Evolutionary conservation across 352 stramenopile species (phyloP).

Genomic region (Blastocystis sp.): DNA sequence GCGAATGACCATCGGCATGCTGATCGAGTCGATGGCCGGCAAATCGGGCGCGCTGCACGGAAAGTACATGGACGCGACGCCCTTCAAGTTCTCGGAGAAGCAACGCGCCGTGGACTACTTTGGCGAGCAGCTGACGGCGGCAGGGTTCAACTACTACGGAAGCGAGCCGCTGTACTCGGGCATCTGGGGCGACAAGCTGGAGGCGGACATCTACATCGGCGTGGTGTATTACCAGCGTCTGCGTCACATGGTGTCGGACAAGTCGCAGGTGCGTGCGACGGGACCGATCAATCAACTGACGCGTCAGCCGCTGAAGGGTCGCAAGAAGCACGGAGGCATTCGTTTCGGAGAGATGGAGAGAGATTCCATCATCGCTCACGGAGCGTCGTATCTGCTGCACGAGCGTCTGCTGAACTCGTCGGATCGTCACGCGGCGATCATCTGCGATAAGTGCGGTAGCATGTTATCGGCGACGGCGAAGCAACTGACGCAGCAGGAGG

Average conservation of each 20-base stretch:
- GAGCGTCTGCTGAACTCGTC: slow-evolving; percentile 91
- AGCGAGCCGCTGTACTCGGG: slow-evolving; percentile 96
- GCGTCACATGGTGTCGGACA: slow-evolving; percentile 99
- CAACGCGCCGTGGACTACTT: slow-evolving; percentile 97
- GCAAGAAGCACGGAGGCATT: slow-evolving; percentile 96
- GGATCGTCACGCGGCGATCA: slow-evolving; percentile 90
- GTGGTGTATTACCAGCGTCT: slow-evolving; percentile 99
- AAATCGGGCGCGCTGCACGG: slow-evolving; percentile 95
- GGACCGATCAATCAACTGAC: slow-evolving; percentile 96
- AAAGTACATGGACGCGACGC: slow-evolving; percentile 85
- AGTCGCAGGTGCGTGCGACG: slow-evolving; percentile 93
- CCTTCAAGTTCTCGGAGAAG: slow-evolving; percentile 96
- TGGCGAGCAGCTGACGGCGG: slow-evolving; percentile 86
- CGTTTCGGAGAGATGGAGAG: slow-evolving; percentile 99
- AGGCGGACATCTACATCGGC: slow-evolving; percentile 98
- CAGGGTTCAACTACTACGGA: slow-evolving; percentile 94
- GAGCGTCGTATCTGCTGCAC: slow-evolving; percentile 64
- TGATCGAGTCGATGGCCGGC: slow-evolving; percentile 98
- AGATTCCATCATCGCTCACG: slow-evolving; percentile 93
- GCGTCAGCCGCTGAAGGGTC: slow-evolving; percentile 94
- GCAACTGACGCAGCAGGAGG: slow-evolving; percentile 73
- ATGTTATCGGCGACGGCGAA: slow-evolving; percentile 76
- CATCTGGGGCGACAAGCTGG: slow-evolving; percentile 91
- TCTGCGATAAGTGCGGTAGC: slow-evolving; percentile 80
- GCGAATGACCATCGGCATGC: slow-evolving; percentile 93